phyloP scores from a whole-genome alignment of 345 rosid genomes.

The Salix suchowensis region DNA sequence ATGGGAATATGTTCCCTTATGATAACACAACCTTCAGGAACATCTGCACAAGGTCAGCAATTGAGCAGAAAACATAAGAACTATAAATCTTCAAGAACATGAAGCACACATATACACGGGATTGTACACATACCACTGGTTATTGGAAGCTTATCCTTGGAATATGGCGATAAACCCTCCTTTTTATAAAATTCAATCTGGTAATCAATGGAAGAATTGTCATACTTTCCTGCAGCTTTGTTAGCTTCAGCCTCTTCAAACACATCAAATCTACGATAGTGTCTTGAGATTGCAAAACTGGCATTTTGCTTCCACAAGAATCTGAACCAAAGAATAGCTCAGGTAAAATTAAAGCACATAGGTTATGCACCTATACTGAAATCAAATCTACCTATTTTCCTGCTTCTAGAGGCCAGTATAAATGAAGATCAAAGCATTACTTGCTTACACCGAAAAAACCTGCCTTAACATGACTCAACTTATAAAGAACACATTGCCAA shows the following conservation, averaged over 20 bases:
- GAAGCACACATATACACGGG: not conserved
- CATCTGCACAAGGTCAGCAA: slow-evolving; percentile 49
- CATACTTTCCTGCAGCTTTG: slow-evolving; percentile 81
- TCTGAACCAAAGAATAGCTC: slow-evolving; percentile 31
- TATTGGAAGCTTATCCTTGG: slow-evolving; percentile 74
- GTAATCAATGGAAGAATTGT: slow-evolving; percentile 69
- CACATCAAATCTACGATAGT: slow-evolving; percentile 81
- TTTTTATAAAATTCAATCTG: slow-evolving; percentile 70
- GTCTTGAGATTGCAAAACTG: slow-evolving; percentile 75
- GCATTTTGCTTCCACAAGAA: slow-evolving; percentile 77
- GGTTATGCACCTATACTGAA: not conserved
- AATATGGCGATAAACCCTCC: slow-evolving; percentile 79
- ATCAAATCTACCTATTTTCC: not conserved
- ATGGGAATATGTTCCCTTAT: slow-evolving; percentile 78
- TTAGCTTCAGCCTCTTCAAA: slow-evolving; percentile 86
- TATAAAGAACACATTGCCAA: not conserved
- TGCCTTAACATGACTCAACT: not conserved
- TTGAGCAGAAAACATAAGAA: not conserved
- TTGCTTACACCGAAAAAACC: not conserved
- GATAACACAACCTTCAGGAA: slow-evolving; percentile 94
- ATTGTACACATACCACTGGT: slow-evolving; percentile 61
- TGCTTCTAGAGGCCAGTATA: not conserved
- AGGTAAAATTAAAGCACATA: not conserved
- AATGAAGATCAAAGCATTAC: not conserved
- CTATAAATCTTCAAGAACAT: not conserved